phyloP scores from a whole-genome alignment of 2,329 filamentous ascomycete species.

The Metarhizium brunneum region DNA sequence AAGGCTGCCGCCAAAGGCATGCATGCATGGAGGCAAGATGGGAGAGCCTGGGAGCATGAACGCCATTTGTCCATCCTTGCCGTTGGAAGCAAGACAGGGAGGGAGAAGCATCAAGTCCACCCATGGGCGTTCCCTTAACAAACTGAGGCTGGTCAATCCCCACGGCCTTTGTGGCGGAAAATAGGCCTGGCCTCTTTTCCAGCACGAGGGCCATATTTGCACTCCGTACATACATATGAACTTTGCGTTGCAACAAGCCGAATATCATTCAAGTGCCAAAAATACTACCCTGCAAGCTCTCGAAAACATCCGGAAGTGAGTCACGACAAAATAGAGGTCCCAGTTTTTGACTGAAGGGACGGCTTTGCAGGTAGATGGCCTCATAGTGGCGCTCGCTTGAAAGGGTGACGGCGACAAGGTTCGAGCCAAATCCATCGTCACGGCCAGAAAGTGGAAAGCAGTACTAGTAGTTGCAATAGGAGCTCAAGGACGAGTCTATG shows the following conservation, averaged over 20 bases:
- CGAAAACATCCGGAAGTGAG: neutral
- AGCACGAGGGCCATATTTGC: neutral
- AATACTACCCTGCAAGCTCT: neutral
- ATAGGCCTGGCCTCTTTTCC: neutral
- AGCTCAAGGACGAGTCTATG: neutral
- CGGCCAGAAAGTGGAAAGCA: neutral
- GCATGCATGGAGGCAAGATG: neutral
- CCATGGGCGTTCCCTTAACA: conserved; percentile 15
- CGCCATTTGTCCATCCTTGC: conserved; percentile 12
- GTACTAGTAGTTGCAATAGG: neutral
- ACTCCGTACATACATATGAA: too few relatives aligned
- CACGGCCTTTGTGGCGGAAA: neutral
- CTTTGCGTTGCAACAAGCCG: neutral
- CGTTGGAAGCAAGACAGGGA: conserved; percentile 20
- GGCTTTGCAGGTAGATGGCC: neutral
- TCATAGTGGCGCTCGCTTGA: neutral
- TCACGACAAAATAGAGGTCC: neutral
- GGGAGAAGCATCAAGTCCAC: conserved; percentile 18
- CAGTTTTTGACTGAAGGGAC: neutral
- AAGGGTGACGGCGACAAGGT: neutral
- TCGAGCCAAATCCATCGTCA: neutral
- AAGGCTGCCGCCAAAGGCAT: neutral
- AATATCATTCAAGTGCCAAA: neutral
- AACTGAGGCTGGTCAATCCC: conserved; percentile 6
- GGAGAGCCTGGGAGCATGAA: neutral